Conservation (phyloP, 1,139 yeast genomes). For the Citeromyces hawaiiensis region DNA sequence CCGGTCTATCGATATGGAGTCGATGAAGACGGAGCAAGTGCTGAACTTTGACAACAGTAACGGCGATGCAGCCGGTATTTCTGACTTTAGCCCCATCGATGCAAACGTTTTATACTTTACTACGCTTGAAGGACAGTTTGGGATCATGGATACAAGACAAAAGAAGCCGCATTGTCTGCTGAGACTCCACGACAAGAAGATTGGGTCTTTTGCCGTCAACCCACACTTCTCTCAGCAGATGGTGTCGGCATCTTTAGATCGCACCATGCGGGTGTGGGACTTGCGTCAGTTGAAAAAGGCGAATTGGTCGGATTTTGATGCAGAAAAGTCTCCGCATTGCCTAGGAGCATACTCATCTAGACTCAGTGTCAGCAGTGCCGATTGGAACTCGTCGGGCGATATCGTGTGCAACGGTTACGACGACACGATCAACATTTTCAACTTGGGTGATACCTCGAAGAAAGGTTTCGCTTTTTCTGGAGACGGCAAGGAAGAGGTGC, state of each 20-base stretch:
- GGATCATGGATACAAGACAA: constrained; percentile 54
- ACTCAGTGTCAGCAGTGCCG: constrained; percentile 73
- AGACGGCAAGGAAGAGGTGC: constrained; percentile 9
- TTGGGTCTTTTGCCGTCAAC: constrained; percentile 75
- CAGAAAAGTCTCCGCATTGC: constrained; percentile 31
- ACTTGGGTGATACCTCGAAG: constrained; percentile 27
- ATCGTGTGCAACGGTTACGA: constrained; percentile 91
- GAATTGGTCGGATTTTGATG: constrained; percentile 29
- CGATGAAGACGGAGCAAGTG: constrained; percentile 45
- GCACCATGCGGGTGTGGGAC: constrained; percentile 82
- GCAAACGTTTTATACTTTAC: constrained; percentile 52
- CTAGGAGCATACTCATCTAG: constrained; percentile 60
- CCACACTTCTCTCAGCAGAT: constrained; percentile 51
- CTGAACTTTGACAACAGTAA: constrained; percentile 37
- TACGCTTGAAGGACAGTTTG: constrained; percentile 69
- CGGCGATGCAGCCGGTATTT: constrained; percentile 38
- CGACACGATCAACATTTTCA: constrained; percentile 57
- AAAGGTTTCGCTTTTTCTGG: constrained; percentile 13
- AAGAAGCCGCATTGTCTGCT: constrained; percentile 23
- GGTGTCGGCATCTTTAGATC: constrained; percentile 80
- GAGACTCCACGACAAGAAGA: constrained; percentile 76
- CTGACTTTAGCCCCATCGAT: constrained; percentile 48
- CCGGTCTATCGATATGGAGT: constrained; percentile 53
- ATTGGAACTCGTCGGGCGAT: constrained; percentile 67
- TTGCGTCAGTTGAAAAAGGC: constrained; percentile 35